Evolutionary conservation across 805 yeast species (phyloP).

Genomic region (Pichia pseudocactophila): DNA sequence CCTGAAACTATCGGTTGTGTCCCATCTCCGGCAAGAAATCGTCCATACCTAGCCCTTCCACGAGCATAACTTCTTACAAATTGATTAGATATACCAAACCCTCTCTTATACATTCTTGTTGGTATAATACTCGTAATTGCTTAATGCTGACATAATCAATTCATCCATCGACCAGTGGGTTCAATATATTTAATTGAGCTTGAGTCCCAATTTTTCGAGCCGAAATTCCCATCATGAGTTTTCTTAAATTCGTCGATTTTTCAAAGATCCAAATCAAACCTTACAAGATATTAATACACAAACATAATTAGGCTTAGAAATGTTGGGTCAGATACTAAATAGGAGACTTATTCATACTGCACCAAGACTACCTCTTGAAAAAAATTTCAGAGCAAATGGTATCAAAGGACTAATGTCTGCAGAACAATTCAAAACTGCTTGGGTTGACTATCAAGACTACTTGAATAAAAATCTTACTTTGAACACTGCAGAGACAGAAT

Average conservation of each 20-base stretch:
- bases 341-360: slow-evolving; percentile 47
- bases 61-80: not conserved
- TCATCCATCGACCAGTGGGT: too few species aligned
- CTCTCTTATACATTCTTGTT: not conserved
- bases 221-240: too few species aligned
- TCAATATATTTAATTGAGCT: too few species aligned
- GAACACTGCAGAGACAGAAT: slow-evolving; percentile 67
- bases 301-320: not conserved
- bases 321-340: slow-evolving; percentile 11
- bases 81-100: not conserved
- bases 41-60: not conserved
- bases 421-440: slow-evolving; percentile 60
- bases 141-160: not conserved
- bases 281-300: not conserved
- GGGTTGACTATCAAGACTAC: slow-evolving; percentile 73
- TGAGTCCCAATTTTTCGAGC: too few species aligned
- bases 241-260: not conserved
- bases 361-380: slow-evolving; percentile 43
- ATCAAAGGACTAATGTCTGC: slow-evolving; percentile 57
- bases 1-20: slow-evolving; percentile 18
- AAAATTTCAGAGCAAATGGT: slow-evolving; percentile 36
- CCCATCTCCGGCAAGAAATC: not conserved
- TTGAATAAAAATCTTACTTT: slow-evolving; percentile 51
- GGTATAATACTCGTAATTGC: not conserved
- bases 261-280: not conserved